Base-by-base conservation (phyloP, 371 early-diverging fungal genomes). In the Funneliformis caledonium region DNA sequence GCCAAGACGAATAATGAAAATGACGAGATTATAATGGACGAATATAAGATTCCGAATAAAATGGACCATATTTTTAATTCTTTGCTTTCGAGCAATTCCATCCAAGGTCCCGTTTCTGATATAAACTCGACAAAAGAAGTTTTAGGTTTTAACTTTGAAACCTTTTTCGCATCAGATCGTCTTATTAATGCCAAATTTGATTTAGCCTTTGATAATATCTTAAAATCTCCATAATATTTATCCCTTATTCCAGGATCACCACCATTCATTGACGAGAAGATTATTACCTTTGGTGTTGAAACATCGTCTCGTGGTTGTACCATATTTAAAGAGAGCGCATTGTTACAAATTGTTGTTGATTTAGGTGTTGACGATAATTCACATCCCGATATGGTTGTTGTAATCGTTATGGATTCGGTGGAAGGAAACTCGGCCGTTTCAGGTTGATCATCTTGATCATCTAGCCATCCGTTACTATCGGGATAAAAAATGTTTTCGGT, bases 191-290 rank as follows among this genome's bases (percentile, higher is more conserved):
- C 45, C 22, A 70, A 22, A 6, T 2, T 43, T 43, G 70, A 45
- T 47, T 42, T 22, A 70, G 47, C 14, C 45, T 70, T 47, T 22
- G 70, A 70, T 43, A 70, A 45, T 1, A 43, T 47, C 6, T 45
- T 2, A 43, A 70, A 6, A 45, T 22, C 45, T 6, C 45, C 45
- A 45, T 43, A 22, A 70, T 43, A 68, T 16, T 42, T 42, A 22
- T 70, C 70, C 10, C 43, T 47, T 43, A 70, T 11, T 5, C 70
- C 70, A 43, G 70, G 70, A 70, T 70, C 45, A n/a, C 47, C 70
- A n/a, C 10, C n/a, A 47, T 70, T 70, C 45, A 45, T 45, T 42
- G 70, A 70, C 14, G 45, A 22, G 2, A 70, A 70, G 2, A 70
- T 70, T 22, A 70, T n/a, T 45, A 70, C 4, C 19, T 14, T 52